A percentile compares a stretch with the other conserved stretches of the same genome.
Evolutionary conservation across 495 filamentous ascomycete genomes (phyloP).

Genomic region (Monascus purpureus): DNA sequence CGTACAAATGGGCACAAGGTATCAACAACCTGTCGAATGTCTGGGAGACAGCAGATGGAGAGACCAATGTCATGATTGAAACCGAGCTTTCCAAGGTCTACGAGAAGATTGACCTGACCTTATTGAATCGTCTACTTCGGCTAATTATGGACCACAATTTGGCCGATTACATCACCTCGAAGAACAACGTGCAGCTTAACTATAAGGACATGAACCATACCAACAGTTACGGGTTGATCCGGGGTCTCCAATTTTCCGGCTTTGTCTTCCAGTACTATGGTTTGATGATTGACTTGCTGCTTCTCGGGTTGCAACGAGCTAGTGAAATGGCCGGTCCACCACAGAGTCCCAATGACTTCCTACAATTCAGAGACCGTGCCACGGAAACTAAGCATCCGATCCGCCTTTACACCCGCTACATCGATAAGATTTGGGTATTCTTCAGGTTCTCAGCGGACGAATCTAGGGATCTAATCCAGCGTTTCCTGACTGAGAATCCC

Average conservation of each 20-base stretch:
- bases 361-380: constrained; percentile 87
- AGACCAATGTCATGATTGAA: constrained; percentile 99
- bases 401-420: constrained; percentile 89
- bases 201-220: constrained; percentile 99
- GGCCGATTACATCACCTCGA: constrained; percentile 97
- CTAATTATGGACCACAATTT: constrained; percentile 99
- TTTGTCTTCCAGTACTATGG: constrained; percentile 99
- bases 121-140: constrained; percentile 83
- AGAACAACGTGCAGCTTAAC: constrained; percentile 98
- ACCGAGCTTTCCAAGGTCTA: constrained; percentile 97
- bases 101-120: constrained; percentile 95
- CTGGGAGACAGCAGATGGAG: constrained; percentile 88
- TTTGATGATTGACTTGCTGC: constrained; percentile 82
- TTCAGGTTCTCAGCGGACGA: constrained; percentile 87
- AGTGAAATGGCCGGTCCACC: constrained; percentile 97
- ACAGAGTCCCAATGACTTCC: constrained; percentile 90
- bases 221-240: constrained; percentile 96
- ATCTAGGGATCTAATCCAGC: constrained; percentile 88
- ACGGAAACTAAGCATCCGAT: constrained; percentile 91
- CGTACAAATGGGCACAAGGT: constrained; percentile 98
- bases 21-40: constrained; percentile 99
- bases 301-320: constrained; percentile 86
- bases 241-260: constrained; percentile 91
- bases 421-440: constrained; percentile 98
- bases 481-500: constrained; percentile 94